These are phyloP conservation scores for Liquidambar formosana DNA, from an alignment of 164 flowering plant species.

Conservation along the genomic window DNA sequence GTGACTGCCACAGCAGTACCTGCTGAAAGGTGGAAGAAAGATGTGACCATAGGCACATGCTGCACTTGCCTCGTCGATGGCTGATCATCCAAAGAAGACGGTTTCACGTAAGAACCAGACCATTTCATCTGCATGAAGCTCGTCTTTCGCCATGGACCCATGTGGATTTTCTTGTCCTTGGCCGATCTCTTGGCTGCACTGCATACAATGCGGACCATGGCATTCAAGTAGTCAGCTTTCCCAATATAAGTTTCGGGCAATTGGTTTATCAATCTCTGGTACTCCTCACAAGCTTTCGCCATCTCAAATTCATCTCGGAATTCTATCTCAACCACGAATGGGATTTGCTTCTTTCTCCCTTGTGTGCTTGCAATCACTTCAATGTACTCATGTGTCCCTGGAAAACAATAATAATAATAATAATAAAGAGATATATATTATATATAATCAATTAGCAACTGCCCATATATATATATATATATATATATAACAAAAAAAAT, in stretches of 20 bases:
- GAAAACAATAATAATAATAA: not conserved
- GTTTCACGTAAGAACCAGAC: slow-evolving; percentile 9
- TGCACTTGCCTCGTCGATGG: not conserved
- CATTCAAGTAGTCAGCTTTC: slow-evolving; percentile 34
- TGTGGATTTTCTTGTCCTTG: slow-evolving; percentile 43
- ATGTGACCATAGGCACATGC: not conserved
- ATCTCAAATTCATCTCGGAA: slow-evolving; percentile 43
- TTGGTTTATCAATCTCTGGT: slow-evolving; percentile 23
- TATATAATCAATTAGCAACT: not conserved
- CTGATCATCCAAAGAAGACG: not conserved
- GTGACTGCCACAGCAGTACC: slow-evolving; percentile 10
- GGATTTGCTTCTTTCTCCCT: slow-evolving; percentile 25
- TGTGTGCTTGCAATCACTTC: slow-evolving; percentile 27
- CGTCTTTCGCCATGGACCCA: slow-evolving; percentile 58
- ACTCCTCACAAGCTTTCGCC: slow-evolving; percentile 39
- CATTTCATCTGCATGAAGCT: slow-evolving; percentile 61
- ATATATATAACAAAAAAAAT: too few species aligned
- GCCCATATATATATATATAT: too few species aligned
- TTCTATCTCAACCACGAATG: slow-evolving; percentile 37
- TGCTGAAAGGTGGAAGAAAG: not conserved
- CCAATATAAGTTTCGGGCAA: slow-evolving; percentile 43
- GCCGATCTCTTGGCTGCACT: slow-evolving; percentile 44
- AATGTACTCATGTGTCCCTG: slow-evolving; percentile 46
- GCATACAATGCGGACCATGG: slow-evolving; percentile 34
- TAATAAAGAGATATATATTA: not conserved